phyloP scores from a whole-genome alignment of 768 basidiomycete species.

The Leccinum truebloodii region DNA sequence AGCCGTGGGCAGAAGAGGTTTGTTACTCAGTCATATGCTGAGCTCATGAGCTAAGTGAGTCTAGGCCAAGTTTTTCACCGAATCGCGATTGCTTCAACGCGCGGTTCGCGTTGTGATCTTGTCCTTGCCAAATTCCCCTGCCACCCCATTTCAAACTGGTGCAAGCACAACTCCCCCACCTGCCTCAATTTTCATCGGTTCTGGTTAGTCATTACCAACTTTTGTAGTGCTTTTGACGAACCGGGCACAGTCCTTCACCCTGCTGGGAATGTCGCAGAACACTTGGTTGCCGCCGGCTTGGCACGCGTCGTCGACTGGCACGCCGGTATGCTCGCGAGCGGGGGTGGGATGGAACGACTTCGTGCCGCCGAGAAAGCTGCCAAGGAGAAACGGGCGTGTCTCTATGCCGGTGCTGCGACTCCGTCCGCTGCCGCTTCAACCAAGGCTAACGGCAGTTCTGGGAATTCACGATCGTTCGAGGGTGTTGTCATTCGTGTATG shows the following conservation, averaged over 20 bases:
- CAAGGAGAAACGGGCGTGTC: constrained; percentile 68
- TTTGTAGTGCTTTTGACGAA: neutral
- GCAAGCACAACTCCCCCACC: constrained; percentile 57
- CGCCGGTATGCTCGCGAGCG: constrained; percentile 85
- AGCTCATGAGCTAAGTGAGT: constrained; percentile 7
- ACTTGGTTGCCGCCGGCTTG: constrained; percentile 79
- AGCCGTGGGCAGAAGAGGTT: constrained; percentile 90
- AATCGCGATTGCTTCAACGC: constrained; percentile 82
- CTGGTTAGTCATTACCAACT: constrained; percentile 44
- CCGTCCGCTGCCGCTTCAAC: constrained; percentile 36
- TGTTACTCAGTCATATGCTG: constrained; percentile 20
- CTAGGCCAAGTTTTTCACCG: constrained; percentile 92
- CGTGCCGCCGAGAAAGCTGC: constrained; percentile 81
- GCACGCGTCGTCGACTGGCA: constrained; percentile 98
- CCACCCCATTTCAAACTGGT: constrained; percentile 76
- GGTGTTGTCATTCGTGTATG: constrained; percentile 84
- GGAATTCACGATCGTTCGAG: constrained; percentile 62
- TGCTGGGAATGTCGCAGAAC: constrained; percentile 91
- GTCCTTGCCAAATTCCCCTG: constrained; percentile 75
- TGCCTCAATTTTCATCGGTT: constrained; percentile 88
- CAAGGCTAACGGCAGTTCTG: constrained; percentile 49
- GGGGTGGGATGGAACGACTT: constrained; percentile 85
- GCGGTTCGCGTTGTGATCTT: constrained; percentile 75
- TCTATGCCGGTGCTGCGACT: constrained; percentile 62
- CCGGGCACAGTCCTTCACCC: constrained; percentile 71